phyloP scores from a whole-genome alignment of 1,284 basidiomycete species.

The Meira nashicola region DNA sequence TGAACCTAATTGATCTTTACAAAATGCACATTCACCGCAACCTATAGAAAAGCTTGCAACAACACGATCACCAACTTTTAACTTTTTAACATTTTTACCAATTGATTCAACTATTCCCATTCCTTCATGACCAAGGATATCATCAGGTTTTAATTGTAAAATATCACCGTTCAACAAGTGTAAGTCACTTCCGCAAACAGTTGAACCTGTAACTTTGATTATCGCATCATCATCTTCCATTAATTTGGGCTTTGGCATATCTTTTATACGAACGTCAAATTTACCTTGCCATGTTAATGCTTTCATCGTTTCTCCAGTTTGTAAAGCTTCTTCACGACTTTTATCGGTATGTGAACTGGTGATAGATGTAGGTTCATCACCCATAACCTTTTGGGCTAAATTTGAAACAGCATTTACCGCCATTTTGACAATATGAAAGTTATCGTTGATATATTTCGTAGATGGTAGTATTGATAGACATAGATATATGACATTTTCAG shows the following conservation, averaged over 20 bases:
- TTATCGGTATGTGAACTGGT: conserved; percentile 1
- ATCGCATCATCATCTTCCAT: conserved; percentile 66
- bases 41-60: conserved; percentile 73
- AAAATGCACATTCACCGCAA: conserved; percentile 69
- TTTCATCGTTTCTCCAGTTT: conserved; percentile 2
- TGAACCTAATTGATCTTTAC: conserved; percentile 67
- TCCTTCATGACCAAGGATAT: conserved; percentile 68
- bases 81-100: conserved; percentile 49
- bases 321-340: background rate
- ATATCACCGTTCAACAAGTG: conserved; percentile 55
- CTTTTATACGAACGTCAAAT: conserved; percentile 53
- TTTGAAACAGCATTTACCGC: conserved; percentile 9
- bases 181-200: conserved; percentile 60
- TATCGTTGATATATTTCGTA: background rate
- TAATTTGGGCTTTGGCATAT: conserved; percentile 62
- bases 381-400: conserved; percentile 10
- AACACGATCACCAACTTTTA: conserved; percentile 65
- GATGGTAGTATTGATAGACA: too few relatives aligned
- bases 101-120: conserved; percentile 18
- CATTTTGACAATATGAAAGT: background rate
- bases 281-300: conserved; percentile 63
- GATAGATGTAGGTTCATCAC: conserved; percentile 5
- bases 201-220: conserved; percentile 66
- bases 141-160: conserved; percentile 65
- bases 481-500: too few relatives aligned